Evolutionary conservation across 1,284 basidiomycete genomes (phyloP).

Genomic region (Austropuccinia psidii): DNA sequence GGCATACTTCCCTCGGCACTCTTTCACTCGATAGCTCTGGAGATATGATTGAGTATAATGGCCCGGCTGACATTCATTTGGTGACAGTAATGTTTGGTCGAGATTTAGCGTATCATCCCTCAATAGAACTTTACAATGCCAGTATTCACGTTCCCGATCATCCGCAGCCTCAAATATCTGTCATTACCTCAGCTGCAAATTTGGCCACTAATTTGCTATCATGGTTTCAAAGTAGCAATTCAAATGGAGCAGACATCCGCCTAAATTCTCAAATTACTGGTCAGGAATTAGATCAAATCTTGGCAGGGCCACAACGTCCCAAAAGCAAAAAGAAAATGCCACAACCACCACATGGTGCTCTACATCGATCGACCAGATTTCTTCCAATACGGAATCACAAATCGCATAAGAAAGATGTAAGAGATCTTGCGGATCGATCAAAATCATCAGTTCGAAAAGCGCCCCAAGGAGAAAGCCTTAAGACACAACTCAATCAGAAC

Average conservation of each 20-base stretch:
- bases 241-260: background rate
- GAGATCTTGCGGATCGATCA: background rate
- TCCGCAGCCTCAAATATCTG: background rate
- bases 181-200: background rate
- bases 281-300: slow-evolving; percentile 12
- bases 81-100: slow-evolving; percentile 11
- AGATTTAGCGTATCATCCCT: slow-evolving; percentile 17
- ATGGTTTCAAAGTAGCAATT: slow-evolving; percentile 1
- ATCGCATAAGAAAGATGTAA: background rate
- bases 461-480: background rate
- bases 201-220: slow-evolving; percentile 23
- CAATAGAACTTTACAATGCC: slow-evolving; percentile 6
- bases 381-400: background rate
- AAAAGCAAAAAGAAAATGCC: background rate
- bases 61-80: background rate
- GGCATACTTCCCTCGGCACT: background rate
- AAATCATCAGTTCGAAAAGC: background rate
- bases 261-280: slow-evolving; percentile 7
- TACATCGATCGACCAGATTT: background rate
- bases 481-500: slow-evolving; percentile 23
- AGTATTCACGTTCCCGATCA: background rate
- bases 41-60: slow-evolving; percentile 25
- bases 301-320: slow-evolving; percentile 29
- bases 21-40: slow-evolving; percentile 5
- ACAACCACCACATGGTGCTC: slow-evolving; percentile 11